A percentile compares a stretch with the other conserved stretches of the same genome.
Evolutionary conservation across 768 basidiomycete genomes (phyloP).

Genomic region (Fomitopsis serialis): DNA sequence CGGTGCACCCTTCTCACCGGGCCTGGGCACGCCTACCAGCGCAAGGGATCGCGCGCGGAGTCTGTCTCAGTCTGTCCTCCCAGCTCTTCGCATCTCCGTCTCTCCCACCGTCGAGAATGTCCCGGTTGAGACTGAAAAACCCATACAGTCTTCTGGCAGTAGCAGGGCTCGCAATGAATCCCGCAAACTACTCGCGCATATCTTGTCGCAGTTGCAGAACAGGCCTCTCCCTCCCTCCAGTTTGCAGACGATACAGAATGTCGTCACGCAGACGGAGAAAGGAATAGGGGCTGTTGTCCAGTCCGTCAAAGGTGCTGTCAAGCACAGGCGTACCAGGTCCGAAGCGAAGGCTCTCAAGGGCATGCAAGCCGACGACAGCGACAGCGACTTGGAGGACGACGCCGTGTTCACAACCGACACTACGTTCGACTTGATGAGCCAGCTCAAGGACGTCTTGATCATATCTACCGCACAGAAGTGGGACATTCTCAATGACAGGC

Average conservation of each 20-base stretch:
- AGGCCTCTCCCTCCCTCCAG: constrained; percentile 51
- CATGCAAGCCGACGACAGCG: constrained; percentile 29
- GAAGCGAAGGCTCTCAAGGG: constrained; percentile 13
- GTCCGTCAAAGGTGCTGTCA: constrained; percentile 40
- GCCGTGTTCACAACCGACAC: constrained; percentile 55
- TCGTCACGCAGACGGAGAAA: constrained; percentile 20
- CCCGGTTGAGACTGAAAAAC: constrained; percentile 14
- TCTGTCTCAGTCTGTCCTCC: constrained; percentile 19
- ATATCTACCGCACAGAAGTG: constrained; percentile 53
- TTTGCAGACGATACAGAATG: constrained; percentile 35
- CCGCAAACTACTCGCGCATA: constrained; percentile 61
- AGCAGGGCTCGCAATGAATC: constrained; percentile 53
- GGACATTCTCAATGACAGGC: constrained; percentile 60
- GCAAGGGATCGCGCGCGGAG: constrained; percentile 18
- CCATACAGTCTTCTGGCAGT: constrained; percentile 18
- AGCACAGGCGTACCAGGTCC: constrained; percentile 22
- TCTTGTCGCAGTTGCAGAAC: constrained; percentile 56
- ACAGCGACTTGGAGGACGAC: constrained; percentile 37
- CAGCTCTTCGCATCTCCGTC: constrained; percentile 25
- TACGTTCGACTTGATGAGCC: constrained; percentile 58
- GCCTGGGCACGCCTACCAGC: constrained; percentile 7
- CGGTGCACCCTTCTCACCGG: constrained; percentile 1
- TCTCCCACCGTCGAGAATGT: constrained; percentile 19
- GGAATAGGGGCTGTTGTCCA: constrained; percentile 39
- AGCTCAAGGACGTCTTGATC: constrained; percentile 54